Conservation (phyloP, 768 basidiomycete species). For the Polyporus arcularius region DNA sequence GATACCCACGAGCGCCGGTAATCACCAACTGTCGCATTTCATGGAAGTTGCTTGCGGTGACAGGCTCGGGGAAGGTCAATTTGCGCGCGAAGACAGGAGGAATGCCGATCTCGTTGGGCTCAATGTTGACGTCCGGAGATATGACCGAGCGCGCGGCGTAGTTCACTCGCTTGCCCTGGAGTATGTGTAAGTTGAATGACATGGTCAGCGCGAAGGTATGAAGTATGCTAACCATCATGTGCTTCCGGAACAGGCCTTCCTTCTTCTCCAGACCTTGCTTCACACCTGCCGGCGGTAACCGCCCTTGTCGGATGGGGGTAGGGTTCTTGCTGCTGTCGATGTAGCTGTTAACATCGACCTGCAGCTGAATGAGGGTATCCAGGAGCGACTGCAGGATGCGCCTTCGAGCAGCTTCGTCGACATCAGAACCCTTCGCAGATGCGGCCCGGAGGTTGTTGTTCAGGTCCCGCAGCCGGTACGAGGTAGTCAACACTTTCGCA, state of each 20-base stretch:
- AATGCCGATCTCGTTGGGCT: conserved; percentile 97
- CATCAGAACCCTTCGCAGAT: conserved; percentile 55
- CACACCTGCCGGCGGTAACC: conserved; percentile 88
- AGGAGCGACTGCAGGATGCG: conserved; percentile 69
- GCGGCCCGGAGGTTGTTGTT: conserved; percentile 65
- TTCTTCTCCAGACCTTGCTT: conserved; percentile 99
- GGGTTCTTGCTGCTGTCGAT: conserved; percentile 98
- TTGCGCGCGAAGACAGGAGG: conserved; percentile 97
- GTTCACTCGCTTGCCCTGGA: conserved; percentile 97
- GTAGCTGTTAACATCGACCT: conserved; percentile 94
- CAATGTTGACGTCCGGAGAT: conserved; percentile 98
- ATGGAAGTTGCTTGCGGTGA: conserved; percentile 88
- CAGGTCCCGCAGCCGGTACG: conserved; percentile 76
- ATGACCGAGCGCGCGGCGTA: conserved; percentile 99
- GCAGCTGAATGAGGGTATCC: conserved; percentile 84
- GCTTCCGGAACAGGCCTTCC: conserved; percentile 95
- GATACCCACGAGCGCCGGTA: conserved; percentile 83
- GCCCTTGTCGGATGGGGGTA: conserved; percentile 78
- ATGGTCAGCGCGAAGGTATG: not conserved
- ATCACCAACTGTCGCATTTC: conserved; percentile 89
- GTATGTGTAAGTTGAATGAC: not conserved
- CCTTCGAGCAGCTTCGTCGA: conserved; percentile 52
- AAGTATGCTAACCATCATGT: conserved; percentile 87
- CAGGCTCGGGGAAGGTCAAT: conserved; percentile 96
- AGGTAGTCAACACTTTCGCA: conserved; percentile 75